Percentiles rank a stretch among this genome's conserved stretches.
These are phyloP conservation scores for Coelastrella sp. DNA, from an alignment of 139 green algal species.

Conservation along the genomic window DNA sequence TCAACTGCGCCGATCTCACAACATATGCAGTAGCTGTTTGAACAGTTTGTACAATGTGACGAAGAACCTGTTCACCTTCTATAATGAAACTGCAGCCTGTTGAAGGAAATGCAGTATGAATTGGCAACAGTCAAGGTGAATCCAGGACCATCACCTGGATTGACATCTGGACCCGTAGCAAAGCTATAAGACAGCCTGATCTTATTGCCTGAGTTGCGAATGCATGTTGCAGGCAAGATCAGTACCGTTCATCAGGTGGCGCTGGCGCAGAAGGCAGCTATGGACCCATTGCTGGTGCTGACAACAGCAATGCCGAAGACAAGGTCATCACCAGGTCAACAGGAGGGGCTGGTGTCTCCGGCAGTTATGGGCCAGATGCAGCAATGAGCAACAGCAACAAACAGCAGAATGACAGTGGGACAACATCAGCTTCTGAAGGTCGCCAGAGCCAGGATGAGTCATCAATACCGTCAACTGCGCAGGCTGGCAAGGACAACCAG, in stretches of 20 bases:
- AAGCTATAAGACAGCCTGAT: no score
- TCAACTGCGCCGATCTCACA: no score
- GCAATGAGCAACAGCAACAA: not conserved
- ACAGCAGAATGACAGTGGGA: not conserved
- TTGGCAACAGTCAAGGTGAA: no score
- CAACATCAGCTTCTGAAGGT: not conserved
- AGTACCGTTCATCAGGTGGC: not conserved
- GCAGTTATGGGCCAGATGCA: not conserved
- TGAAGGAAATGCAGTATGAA: no score
- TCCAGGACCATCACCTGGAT: no score
- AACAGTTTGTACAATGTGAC: no score
- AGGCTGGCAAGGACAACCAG: not conserved
- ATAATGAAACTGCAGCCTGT: no score
- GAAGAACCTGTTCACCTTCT: no score
- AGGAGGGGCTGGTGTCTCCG: not conserved
- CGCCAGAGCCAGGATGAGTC: not conserved
- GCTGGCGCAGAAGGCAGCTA: not conserved
- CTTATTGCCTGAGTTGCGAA: no score
- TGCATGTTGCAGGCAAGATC: conserved; percentile 1
- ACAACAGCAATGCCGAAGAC: not conserved
- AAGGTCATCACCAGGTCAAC: not conserved
- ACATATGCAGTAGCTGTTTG: no score
- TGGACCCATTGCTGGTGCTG: not conserved
- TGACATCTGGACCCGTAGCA: no score
- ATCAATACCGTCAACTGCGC: not conserved